A percentile compares a stretch with the other conserved stretches of the same genome.
Evolutionary conservation across 768 basidiomycete species (phyloP).

Genomic region (Agrocybe praecox): DNA sequence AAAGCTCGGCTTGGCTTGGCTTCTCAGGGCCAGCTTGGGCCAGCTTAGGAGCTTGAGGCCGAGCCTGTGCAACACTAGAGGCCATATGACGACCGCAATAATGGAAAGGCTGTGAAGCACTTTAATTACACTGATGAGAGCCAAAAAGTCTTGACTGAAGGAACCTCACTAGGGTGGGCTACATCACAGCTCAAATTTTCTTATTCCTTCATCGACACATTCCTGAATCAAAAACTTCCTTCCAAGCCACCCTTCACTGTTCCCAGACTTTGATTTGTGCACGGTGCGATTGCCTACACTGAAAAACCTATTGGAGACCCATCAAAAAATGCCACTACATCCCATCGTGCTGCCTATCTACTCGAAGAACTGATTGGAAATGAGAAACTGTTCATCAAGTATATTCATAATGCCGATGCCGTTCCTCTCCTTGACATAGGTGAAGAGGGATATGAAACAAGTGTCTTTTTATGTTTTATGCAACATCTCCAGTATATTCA

Average conservation of each 20-base stretch:
- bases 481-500: not conserved
- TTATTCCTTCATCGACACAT: not conserved
- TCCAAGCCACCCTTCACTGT: not conserved
- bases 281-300: not conserved
- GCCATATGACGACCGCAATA: too few species aligned
- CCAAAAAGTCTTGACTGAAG: not conserved
- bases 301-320: not conserved
- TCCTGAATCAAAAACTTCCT: too few species aligned
- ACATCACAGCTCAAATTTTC: not conserved
- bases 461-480: not conserved
- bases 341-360: not conserved
- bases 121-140: constrained; percentile 17
- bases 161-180: not conserved
- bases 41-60: too few species aligned
- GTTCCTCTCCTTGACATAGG: not conserved
- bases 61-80: too few species aligned
- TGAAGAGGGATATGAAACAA: not conserved
- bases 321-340: not conserved
- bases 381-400: not conserved
- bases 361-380: not conserved
- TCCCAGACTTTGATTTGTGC: not conserved
- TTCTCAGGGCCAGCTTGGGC: too few species aligned
- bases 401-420: not conserved
- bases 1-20: too few species aligned
- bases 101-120: too few species aligned